A percentile compares a stretch with the other conserved stretches of the same genome.
phyloP scores from a whole-genome alignment of 2,329 filamentous ascomycete genomes.

The Sphaerostilbella broomeana region DNA sequence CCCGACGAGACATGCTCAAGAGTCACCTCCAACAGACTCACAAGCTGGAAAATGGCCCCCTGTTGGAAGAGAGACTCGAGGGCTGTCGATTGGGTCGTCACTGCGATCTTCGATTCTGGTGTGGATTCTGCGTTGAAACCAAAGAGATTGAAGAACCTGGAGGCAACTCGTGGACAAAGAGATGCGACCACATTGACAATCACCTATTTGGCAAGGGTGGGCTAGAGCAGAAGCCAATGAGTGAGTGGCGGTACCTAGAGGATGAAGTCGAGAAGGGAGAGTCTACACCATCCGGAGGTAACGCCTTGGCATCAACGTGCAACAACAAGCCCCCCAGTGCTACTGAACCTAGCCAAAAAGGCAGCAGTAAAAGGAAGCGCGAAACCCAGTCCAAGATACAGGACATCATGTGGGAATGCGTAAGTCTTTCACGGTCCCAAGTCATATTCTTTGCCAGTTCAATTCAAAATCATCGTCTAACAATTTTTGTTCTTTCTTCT shows the following conservation, averaged over 20 bases:
- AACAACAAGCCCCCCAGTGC: not conserved
- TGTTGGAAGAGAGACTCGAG: slow-evolving; percentile 40
- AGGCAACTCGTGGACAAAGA: slow-evolving; percentile 48
- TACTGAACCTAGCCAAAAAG: not conserved
- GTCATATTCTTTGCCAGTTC: too few species aligned
- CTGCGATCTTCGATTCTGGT: slow-evolving; percentile 69
- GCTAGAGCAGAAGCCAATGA: slow-evolving; percentile 36
- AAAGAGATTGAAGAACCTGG: slow-evolving; percentile 38
- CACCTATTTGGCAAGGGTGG: slow-evolving; percentile 54
- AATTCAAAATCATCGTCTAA: too few species aligned
- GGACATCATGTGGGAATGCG: slow-evolving; percentile 29
- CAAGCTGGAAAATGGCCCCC: slow-evolving; percentile 18
- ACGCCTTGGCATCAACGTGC: too few species aligned
- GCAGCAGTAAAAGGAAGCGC: too few species aligned
- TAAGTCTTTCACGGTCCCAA: too few species aligned
- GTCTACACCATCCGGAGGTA: not conserved
- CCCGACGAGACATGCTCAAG: slow-evolving; percentile 52
- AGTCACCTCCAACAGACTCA: slow-evolving; percentile 54
- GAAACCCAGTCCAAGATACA: too few species aligned
- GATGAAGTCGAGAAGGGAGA: slow-evolving; percentile 8
- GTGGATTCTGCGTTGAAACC: slow-evolving; percentile 66
- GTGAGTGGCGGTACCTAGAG: slow-evolving; percentile 47
- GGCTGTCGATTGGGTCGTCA: slow-evolving; percentile 57
- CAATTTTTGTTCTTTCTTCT: too few species aligned
- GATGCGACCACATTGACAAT: slow-evolving; percentile 67